Evolutionary conservation across 2,329 filamentous ascomycete species (phyloP), one percentile per base, ranked within the genome.

Genomic region (Ascomycota sp.): DNA sequence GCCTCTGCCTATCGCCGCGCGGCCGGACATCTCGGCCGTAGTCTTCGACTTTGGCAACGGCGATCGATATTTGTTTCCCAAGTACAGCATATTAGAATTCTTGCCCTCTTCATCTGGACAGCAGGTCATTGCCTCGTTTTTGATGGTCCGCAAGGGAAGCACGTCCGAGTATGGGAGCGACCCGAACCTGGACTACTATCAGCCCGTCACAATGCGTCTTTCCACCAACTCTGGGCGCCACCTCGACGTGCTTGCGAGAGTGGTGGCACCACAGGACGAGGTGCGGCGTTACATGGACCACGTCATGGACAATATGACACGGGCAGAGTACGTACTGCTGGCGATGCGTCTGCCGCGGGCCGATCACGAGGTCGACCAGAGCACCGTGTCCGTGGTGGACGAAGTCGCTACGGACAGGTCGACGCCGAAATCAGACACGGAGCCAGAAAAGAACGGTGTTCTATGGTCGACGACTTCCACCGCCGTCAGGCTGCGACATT

Each of bases 21-120:
- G 66, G 39, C 64, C 65, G 19, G 73, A 75, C 32, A 63, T 75
- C 26, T 63, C 69, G 1, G 70, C 71, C n/a, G 57, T 78, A 10
- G 66, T 75, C 1, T 66, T 82, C 35, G 74, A 80, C 39, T 80
- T 81, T 46, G 72, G 72, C 22, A 69, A 58, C 3, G 77, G 76
- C 27, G 79, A 86, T 46, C 67, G 78, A 19, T 85, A 79, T 45
- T 54, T 81, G 28, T 85, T 89, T 37, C 80, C 80, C 2, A 78
- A 74, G 39, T 75, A 78, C 44, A 78, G 74, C 48, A 75, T 86
- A 22, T 48, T 86, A 29, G 78, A 89, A 45, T 73, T 69, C 43
- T 55, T 73, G 2, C 48, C 52, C 7, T 43, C 48, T 2, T 44
- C 56, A 8, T 50, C 57, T 4, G 65, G 66, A 2, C 65, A 69